Conservation (phyloP, 2,329 filamentous ascomycete species). For the Hymenoscyphus linearis region DNA sequence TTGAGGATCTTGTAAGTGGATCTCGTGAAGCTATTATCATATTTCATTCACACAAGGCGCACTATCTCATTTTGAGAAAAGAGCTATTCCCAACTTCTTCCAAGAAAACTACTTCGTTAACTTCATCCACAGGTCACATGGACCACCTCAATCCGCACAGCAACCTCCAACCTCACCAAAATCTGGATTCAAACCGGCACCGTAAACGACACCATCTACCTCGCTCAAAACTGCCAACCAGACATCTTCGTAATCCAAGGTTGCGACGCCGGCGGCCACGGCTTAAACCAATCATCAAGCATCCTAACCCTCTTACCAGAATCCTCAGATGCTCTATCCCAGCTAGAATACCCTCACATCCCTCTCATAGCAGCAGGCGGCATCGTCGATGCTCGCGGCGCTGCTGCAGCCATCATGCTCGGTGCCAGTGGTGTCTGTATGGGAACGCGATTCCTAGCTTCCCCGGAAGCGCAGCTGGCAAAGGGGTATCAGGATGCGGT, state of each 20-base stretch:
- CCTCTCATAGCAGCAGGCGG: conserved; percentile 30
- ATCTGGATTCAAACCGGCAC: conserved; percentile 29
- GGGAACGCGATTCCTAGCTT: conserved; percentile 44
- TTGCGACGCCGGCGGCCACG: conserved; percentile 31
- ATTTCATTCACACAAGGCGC: no score
- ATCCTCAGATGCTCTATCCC: conserved; percentile 20
- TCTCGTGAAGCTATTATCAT: no score
- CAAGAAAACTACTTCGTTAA: not conserved
- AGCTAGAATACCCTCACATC: conserved; percentile 12
- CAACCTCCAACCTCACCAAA: conserved; percentile 9
- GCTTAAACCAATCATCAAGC: conserved; percentile 20
- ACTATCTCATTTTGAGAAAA: no score
- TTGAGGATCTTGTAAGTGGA: conserved; percentile 7
- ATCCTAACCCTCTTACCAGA: conserved; percentile 30
- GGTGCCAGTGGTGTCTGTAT: conserved; percentile 38
- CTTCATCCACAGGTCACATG: not conserved
- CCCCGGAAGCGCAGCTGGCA: conserved; percentile 39
- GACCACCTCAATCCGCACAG: conserved; percentile 7
- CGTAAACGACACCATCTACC: conserved; percentile 19
- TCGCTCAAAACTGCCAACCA: conserved; percentile 12
- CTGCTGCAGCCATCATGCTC: conserved; percentile 28
- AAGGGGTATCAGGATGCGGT: conserved; percentile 42
- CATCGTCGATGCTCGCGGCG: conserved; percentile 30
- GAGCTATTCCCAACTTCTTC: not conserved
- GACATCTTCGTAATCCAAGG: conserved; percentile 31